Evolutionary conservation across 2,329 filamentous ascomycete species (phyloP).

Genomic region (Fusarium longipes): DNA sequence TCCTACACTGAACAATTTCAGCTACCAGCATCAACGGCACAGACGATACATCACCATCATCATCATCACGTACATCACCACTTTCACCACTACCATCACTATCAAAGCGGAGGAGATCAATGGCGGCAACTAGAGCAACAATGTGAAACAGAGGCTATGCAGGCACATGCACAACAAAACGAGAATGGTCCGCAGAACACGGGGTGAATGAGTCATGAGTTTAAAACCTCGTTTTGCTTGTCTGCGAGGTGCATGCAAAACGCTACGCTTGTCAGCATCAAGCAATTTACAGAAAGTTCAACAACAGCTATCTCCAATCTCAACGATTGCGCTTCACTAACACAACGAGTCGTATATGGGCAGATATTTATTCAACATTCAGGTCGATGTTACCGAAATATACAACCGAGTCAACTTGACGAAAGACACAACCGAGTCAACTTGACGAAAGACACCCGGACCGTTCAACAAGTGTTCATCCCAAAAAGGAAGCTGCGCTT

Average conservation of each 20-base stretch:
- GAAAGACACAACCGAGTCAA: constrained; percentile 10
- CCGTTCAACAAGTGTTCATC: not conserved
- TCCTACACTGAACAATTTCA: constrained; percentile 32
- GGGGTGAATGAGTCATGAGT: constrained; percentile 4
- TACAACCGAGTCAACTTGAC: constrained; percentile 4
- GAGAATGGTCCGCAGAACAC: constrained; percentile 19
- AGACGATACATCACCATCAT: constrained; percentile 34
- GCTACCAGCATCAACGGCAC: constrained; percentile 14
- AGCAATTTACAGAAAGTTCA: no score
- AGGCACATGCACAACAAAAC: constrained; percentile 18
- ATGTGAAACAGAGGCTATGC: constrained; percentile 36
- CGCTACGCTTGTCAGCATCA: no score
- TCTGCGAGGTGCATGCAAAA: not conserved
- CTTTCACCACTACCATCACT: constrained; percentile 40
- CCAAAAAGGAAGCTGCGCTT: not conserved
- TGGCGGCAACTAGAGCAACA: constrained; percentile 36
- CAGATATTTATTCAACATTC: no score
- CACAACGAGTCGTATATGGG: no score
- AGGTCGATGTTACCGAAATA: not conserved
- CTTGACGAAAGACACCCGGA: constrained; percentile 3
- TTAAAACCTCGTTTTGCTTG: no score
- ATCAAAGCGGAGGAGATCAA: constrained; percentile 21
- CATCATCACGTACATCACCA: constrained; percentile 40
- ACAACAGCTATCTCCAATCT: no score
- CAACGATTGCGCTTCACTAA: no score